Evolutionary conservation across 768 basidiomycete species (phyloP), one percentile per base, ranked within the genome.

Genomic region (Erythrobasidium yunnanense): DNA sequence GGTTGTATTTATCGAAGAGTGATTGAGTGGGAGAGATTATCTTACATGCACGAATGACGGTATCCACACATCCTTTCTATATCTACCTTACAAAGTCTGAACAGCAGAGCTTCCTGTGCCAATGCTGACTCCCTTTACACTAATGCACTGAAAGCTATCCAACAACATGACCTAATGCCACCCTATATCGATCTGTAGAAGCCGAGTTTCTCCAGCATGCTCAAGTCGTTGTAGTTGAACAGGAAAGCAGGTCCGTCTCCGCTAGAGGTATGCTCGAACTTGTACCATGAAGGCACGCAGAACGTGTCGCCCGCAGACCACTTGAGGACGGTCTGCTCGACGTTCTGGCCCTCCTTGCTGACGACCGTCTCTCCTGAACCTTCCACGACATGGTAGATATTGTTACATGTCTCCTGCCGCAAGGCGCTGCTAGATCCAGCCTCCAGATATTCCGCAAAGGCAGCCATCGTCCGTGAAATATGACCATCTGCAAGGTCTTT

Each of bases 331-430:
- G 35, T 55, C 29, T 53, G 38, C 20, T 22, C 55, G 13, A 32
- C 45, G 38, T 34, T 20, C 13, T 23, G 54, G 23, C 42, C 55
- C 4, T n/a, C 46, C 22, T 57, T 38, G 13, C 6, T 33, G n/a
- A 66, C 33, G 0, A 42, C 49, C 22, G 65, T 35, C 29, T 46
- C 46, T n/a, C 65, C 65, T 20, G 35, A n/a, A 20, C 65, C 65
- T n/a, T 52, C 51, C 35, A 66, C 65, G 4, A 32, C 34, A 54
- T 66, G 65, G 45, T 55, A 57, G 46, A 66, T 66, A 35, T 66
- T 60, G 55, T 66, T 66, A 25, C 52, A 53, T 0, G 65, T 66
- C 4, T 66, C 65, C 6, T 66, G 65, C 5, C 32, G 34, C 7
- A 35, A 20, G 4, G 53, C 4, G 17, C 47, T 66, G 0, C 23